A percentile compares a stretch with the other conserved stretches of the same genome.
Conservation (phyloP, 2,329 filamentous ascomycete species). For the Leptographium lundbergii region DNA sequence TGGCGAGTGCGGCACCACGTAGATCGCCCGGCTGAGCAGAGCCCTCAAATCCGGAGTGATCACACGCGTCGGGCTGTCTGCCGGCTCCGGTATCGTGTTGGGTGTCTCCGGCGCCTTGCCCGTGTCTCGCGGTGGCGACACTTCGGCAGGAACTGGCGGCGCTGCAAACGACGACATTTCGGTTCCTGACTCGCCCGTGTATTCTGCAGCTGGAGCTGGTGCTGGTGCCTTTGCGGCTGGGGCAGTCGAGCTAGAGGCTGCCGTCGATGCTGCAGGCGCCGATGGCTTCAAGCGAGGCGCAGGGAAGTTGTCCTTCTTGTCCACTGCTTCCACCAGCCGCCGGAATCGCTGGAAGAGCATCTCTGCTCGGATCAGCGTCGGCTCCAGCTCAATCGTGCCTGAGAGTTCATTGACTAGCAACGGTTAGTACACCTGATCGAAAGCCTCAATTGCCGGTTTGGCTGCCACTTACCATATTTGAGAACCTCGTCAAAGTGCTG, state of each 20-base stretch:
- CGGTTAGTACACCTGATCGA: slow-evolving; percentile 3
- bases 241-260: neutral
- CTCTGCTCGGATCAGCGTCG: slow-evolving; percentile 78
- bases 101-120: slow-evolving; percentile 7
- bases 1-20: slow-evolving; percentile 14
- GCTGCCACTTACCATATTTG: slow-evolving; percentile 66
- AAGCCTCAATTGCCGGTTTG: neutral
- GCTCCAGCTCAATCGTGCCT: slow-evolving; percentile 79
- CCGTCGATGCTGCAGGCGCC: neutral
- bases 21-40: slow-evolving; percentile 36
- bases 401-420: slow-evolving; percentile 80
- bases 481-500: slow-evolving; percentile 93
- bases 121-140: neutral
- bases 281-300: slow-evolving; percentile 25
- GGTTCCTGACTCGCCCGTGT: neutral
- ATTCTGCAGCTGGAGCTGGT: neutral
- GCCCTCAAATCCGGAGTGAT: slow-evolving; percentile 46
- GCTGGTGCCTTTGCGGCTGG: neutral
- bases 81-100: neutral
- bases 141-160: neutral
- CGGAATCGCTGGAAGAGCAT: slow-evolving; percentile 80
- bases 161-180: neutral
- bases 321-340: slow-evolving; percentile 76
- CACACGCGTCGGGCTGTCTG: slow-evolving; percentile 22
- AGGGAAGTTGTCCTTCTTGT: slow-evolving; percentile 83